Conservation (phyloP, 257 asterid genomes). For the Vinca minor region DNA sequence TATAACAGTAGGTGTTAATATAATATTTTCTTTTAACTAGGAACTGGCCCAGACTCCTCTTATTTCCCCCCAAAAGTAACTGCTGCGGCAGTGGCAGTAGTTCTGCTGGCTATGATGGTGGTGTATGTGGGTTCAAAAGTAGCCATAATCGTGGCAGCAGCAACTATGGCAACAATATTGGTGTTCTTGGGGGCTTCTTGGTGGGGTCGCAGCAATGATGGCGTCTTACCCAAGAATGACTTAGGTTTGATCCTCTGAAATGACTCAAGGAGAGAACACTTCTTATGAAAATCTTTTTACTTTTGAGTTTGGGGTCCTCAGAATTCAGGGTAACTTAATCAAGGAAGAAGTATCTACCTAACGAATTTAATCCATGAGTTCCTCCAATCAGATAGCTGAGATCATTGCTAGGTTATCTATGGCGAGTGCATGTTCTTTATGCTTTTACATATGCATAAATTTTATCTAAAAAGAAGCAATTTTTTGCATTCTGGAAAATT, state of each 20-base stretch:
- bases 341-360: neutral
- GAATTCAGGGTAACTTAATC: neutral
- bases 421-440: neutral
- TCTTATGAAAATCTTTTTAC: neutral
- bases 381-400: neutral
- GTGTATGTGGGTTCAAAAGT: constrained; percentile 51
- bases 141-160: constrained; percentile 67
- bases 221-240: constrained; percentile 65
- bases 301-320: neutral
- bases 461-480: no score
- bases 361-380: neutral
- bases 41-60: constrained; percentile 76
- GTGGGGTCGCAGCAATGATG: constrained; percentile 52
- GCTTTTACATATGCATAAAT: neutral
- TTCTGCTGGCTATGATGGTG: constrained; percentile 56
- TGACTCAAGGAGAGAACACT: constrained; percentile 30
- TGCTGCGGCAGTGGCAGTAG: constrained; percentile 76
- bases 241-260: constrained; percentile 73
- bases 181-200: constrained; percentile 61
- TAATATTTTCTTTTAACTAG: constrained; percentile 40
- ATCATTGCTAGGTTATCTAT: neutral
- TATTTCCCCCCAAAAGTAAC: constrained; percentile 61
- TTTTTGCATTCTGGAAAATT: neutral
- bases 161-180: constrained; percentile 61
- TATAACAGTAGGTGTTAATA: constrained; percentile 24